Percentiles rank a stretch among this genome's conserved stretches.
phyloP scores from a whole-genome alignment of 345 rosid species.

The Lumnitzera racemosa region DNA sequence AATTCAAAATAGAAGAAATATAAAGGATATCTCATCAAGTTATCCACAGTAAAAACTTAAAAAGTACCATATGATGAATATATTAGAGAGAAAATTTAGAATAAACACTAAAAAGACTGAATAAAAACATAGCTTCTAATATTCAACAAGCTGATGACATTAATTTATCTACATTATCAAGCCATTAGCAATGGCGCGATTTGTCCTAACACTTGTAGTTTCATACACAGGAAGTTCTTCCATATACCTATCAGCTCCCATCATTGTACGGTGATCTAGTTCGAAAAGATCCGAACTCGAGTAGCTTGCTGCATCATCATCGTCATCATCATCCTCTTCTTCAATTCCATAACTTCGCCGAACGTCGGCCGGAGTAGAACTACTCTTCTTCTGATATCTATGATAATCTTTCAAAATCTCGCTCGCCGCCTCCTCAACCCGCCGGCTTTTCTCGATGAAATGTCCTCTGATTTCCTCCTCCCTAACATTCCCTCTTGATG shows the following conservation, averaged over 20 bases:
- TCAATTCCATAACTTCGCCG: neutral
- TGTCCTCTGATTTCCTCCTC: conserved; percentile 11
- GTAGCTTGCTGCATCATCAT: conserved; percentile 37
- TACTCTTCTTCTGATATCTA: conserved; percentile 27
- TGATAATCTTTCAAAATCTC: conserved; percentile 35
- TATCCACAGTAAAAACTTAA: too few relatives aligned
- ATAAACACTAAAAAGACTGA: too few relatives aligned
- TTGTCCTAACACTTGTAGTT: conserved; percentile 41
- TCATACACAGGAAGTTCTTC: conserved; percentile 71
- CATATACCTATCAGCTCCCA: conserved; percentile 21
- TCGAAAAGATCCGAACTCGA: conserved; percentile 59
- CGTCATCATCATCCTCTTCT: conserved; percentile 23
- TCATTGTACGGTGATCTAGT: conserved; percentile 29
- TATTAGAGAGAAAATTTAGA: too few relatives aligned
- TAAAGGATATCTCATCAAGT: too few relatives aligned
- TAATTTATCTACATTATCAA: conserved; percentile 7
- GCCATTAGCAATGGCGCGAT: conserved; percentile 56
- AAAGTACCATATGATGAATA: too few relatives aligned
- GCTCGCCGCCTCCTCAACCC: conserved; percentile 37
- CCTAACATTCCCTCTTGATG: neutral
- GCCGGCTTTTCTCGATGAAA: conserved; percentile 21
- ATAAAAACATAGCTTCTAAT: neutral
- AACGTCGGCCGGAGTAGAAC: neutral
- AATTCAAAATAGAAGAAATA: too few relatives aligned
- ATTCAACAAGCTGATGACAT: neutral